These are phyloP conservation scores for Kwoniella dejecticola DNA, from an alignment of 768 basidiomycete species.

Conservation along the genomic window DNA sequence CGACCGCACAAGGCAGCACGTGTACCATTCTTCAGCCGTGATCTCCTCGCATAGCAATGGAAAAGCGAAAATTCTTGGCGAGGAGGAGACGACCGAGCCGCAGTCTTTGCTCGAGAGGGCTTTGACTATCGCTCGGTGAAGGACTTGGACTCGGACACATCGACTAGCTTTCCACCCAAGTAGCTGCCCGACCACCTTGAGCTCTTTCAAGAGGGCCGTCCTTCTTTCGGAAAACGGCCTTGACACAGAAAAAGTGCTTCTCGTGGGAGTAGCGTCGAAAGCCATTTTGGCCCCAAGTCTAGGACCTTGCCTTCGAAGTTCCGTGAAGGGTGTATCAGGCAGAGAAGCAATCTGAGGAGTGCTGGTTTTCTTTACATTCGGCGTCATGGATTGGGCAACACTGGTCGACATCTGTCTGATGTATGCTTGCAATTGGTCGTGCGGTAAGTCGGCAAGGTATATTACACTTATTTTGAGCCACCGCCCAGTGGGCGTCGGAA, in stretches of 20 bases:
- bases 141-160: constrained; percentile 62
- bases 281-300: background rate
- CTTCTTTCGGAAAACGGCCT: constrained; percentile 21
- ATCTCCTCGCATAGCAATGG: constrained; percentile 68
- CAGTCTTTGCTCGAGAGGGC: constrained; percentile 45
- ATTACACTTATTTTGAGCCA: constrained; percentile 65
- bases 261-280: constrained; percentile 1
- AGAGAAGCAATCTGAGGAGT: constrained; percentile 59
- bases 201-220: constrained; percentile 61
- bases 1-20: constrained; percentile 64
- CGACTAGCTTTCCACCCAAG: constrained; percentile 76
- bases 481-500: constrained; percentile 65
- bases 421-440: constrained; percentile 64
- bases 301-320: background rate
- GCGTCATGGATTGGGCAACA: constrained; percentile 18
- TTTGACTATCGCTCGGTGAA: constrained; percentile 34
- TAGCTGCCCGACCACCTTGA: constrained; percentile 68
- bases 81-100: constrained; percentile 61
- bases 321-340: constrained; percentile 14
- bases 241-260: background rate
- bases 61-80: constrained; percentile 65
- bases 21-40: constrained; percentile 67
- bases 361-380: constrained; percentile 45
- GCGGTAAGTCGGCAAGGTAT: constrained; percentile 65
- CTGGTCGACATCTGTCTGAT: constrained; percentile 54